Evolutionary conservation across 495 filamentous ascomycete species (phyloP), one percentile per base, ranked within the genome.

Genomic region (Terfezia claveryi): DNA sequence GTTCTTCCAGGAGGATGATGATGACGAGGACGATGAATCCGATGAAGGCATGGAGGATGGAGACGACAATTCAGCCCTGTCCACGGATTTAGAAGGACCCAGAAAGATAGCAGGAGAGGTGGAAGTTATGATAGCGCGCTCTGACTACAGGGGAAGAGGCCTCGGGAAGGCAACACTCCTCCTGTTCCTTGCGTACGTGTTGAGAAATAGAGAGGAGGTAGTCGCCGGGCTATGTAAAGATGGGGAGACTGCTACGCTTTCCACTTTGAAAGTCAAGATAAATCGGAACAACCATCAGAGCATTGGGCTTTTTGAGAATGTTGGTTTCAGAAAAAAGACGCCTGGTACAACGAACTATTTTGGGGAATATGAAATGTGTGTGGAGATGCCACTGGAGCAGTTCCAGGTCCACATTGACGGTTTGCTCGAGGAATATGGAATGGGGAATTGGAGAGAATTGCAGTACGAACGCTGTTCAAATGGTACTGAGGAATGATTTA

Each of bases 101-200:
- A 32, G 54, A 17, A 58, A 66, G 12, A 64, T 79, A 38, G 64
- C 81, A 20, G 87, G 83, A 17, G 87, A 94, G 57, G 65, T 94
- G 46, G 86, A 93, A 69, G 74, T 94, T 56, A 94, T 94, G 87
- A 82, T 94, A 54, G 87, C 87, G 2, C 66, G 69, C 11, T 69
- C 71, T 17, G 51, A 59, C 1, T 69, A 76, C 16, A 81, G 80
- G 52, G 68, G 82, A 0, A 68, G 67, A 10, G 87, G 87, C 0
- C 71, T 78, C 17, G 87, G 87, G 0, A 67, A 75, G 46, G 77
- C 76, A 0, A 74, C 79, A 4, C 69, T 91, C n/a, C 55, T 76
- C 17, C 64, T 77, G 1, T 87, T 94, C 59, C 55, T 94, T 57
- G 57, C 68, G 55, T 93, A 82, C 66, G 66, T 93, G 14, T 52